phyloP scores from a whole-genome alignment of 73 alveolate genomes.

The Diophrys appendiculata region DNA sequence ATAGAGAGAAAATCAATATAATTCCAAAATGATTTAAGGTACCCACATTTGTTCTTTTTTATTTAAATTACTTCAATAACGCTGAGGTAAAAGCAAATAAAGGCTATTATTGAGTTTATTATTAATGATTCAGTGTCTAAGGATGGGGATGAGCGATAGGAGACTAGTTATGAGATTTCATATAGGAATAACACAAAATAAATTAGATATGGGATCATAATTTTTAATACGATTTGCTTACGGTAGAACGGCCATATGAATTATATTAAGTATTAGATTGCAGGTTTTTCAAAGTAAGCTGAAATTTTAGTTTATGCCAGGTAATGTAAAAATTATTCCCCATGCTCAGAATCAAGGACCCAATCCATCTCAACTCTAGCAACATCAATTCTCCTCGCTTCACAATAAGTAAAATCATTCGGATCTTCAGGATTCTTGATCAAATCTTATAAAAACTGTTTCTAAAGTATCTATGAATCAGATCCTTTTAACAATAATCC shows the following conservation, averaged over 20 bases:
- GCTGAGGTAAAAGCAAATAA: slow-evolving; percentile 15
- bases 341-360: slow-evolving; percentile 13
- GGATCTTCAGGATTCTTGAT: too few species aligned
- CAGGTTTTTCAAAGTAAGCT: slow-evolving; percentile 25
- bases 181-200: slow-evolving; percentile 21
- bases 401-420: too few species aligned
- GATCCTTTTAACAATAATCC: too few species aligned
- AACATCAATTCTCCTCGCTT: slow-evolving; percentile 8
- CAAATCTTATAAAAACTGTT: too few species aligned
- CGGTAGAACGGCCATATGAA: slow-evolving; percentile 30
- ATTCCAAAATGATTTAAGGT: slow-evolving; percentile 31
- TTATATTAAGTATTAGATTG: slow-evolving; percentile 19
- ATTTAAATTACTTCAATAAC: slow-evolving; percentile 15
- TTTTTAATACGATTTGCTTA: slow-evolving; percentile 1
- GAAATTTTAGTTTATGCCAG: slow-evolving; percentile 23
- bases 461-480: too few species aligned
- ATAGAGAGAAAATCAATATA: slow-evolving; percentile 3
- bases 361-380: slow-evolving; percentile 38
- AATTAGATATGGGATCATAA: slow-evolving; percentile 34
- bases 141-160: not conserved
- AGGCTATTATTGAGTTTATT: not conserved
- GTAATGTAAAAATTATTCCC: slow-evolving; percentile 6
- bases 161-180: slow-evolving; percentile 8
- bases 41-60: slow-evolving; percentile 11
- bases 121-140: not conserved